Evolutionary conservation across 305 asterid genomes (phyloP).

Genomic region (Plantago coronopus): DNA sequence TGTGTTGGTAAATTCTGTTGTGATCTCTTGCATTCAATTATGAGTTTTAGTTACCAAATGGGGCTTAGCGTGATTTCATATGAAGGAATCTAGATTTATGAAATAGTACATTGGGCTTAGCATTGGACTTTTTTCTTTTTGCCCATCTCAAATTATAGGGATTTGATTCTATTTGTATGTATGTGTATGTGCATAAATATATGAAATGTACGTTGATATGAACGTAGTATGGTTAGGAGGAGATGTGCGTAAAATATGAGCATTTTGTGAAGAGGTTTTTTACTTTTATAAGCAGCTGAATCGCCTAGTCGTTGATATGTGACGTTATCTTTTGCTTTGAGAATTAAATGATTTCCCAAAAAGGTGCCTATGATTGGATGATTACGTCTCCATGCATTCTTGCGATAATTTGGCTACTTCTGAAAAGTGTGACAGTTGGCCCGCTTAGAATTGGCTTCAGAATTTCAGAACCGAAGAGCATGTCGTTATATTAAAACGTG

Average conservation of each 20-base stretch:
- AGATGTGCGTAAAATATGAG: constrained; percentile 6
- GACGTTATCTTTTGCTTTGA: constrained; percentile 15
- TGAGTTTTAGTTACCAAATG: constrained; percentile 7
- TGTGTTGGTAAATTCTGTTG: constrained; percentile 19
- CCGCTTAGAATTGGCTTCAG: constrained; percentile 21
- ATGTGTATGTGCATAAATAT: background rate
- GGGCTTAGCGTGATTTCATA: constrained; percentile 9
- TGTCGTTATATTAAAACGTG: background rate
- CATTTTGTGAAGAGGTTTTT: constrained; percentile 12
- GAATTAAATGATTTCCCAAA: constrained; percentile 17
- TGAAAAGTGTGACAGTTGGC: constrained; percentile 14
- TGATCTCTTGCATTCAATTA: constrained; percentile 10
- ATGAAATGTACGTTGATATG: background rate
- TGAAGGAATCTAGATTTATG: background rate
- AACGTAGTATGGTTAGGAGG: background rate
- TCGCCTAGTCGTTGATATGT: constrained; percentile 11
- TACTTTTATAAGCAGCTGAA: constrained; percentile 3
- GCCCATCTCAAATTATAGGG: background rate
- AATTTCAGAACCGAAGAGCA: background rate
- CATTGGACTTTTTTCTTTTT: background rate
- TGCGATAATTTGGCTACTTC: constrained; percentile 19
- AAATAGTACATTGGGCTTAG: constrained; percentile 7
- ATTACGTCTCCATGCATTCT: constrained; percentile 7
- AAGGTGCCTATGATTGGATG: constrained; percentile 6
- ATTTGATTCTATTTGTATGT: background rate